phyloP scores from a whole-genome alignment of 2,329 filamentous ascomycete genomes.

The Alternaria dauci region DNA sequence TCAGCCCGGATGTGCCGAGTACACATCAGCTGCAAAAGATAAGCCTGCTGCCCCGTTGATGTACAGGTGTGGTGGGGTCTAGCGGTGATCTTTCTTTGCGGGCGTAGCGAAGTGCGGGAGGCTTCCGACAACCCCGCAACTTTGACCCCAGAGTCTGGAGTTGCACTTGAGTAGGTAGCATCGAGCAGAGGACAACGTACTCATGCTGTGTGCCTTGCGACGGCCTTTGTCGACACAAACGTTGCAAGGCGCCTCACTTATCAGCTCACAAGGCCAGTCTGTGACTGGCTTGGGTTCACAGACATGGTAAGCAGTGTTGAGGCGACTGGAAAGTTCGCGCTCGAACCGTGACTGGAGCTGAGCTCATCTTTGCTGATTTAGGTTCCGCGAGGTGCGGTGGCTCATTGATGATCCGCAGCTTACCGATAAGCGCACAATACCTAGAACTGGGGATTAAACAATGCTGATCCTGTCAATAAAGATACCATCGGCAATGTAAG shows the following conservation, averaged over 20 bases:
- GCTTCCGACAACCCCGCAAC: slow-evolving; percentile 7
- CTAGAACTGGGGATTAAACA: background rate
- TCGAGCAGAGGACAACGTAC: background rate
- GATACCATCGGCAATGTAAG: slow-evolving; percentile 4
- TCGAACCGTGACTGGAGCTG: background rate
- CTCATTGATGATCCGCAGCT: background rate
- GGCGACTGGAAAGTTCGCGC: background rate
- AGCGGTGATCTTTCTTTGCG: slow-evolving; percentile 11
- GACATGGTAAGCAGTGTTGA: background rate
- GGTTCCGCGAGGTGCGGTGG: background rate
- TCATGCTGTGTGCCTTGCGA: background rate
- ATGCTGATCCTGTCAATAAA: background rate
- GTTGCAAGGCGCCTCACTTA: background rate
- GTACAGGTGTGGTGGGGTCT: slow-evolving; percentile 8
- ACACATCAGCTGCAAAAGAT: slow-evolving; percentile 19
- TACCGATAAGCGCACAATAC: background rate
- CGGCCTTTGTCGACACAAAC: background rate
- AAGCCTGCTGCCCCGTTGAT: background rate
- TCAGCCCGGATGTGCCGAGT: slow-evolving; percentile 11
- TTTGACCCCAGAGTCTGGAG: background rate
- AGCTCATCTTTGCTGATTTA: background rate
- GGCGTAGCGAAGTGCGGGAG: background rate
- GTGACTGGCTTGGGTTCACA: background rate
- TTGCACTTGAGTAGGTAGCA: background rate
- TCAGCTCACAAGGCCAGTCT: background rate